Evolutionary conservation across 2,329 filamentous ascomycete species (phyloP), one percentile per base, ranked within the genome.

Genomic region (Trichoderma guizhouense): DNA sequence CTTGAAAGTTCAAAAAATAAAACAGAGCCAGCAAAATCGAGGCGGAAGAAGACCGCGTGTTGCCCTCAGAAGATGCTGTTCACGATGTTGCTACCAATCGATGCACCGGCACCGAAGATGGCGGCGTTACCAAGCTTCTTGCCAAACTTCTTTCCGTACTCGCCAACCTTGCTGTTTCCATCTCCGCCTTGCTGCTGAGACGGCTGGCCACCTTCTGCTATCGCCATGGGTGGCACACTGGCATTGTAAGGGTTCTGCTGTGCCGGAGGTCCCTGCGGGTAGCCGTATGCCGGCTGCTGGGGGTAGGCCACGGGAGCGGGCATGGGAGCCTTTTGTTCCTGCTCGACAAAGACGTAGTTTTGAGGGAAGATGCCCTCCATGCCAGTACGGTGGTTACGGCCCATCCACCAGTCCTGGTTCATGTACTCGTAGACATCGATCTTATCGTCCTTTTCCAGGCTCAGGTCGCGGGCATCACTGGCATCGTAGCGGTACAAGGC

Each of bases 381-480:
- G 71, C 92, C 92, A 9, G 94, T 97, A 68, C 94, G 90, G 78
- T 91, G 86, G 82, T 97, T 97, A 76, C 89, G 89, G 76, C 95
- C 95, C 86, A 94, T 91, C 94, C 94, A 98, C 95, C 95, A 98
- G 82, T 98, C 95, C 74, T 91, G 90, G 83, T 98, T 98, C 92
- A 97, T 96, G 85, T 97, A 95, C 83, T 97, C 93, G 75, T 90
- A 89, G 26, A 98, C 92, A 72, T 89, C 88, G 76, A 98, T 86
- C 74, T 87, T 86, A 83, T 98, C 95, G 79, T 95, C 92, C 73
- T 92, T 90, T 79, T 93, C 89, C 72, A 98, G 89, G 3, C 89
- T 89, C 74, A 97, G 86, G 80, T 98, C 95, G 72, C 94, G 93
- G 5, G 90, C 87, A 79, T 97, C 95, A 53, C 91, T 81, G 9